Conservation (phyloP, 192 early-diverging fungal genomes). For the Helicostylum pulchrum region DNA sequence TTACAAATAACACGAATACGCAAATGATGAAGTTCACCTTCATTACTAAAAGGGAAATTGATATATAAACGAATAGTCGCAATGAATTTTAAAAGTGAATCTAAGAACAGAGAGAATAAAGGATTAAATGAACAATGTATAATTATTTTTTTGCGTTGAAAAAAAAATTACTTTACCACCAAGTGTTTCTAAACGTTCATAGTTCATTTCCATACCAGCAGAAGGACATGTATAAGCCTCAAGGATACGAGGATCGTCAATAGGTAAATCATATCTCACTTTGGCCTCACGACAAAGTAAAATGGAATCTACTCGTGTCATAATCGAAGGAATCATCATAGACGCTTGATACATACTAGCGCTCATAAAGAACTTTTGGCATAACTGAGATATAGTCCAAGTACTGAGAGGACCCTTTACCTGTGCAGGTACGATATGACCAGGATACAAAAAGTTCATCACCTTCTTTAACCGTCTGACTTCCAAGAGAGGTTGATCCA, state of each 20-base stretch:
- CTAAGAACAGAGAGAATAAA: background rate
- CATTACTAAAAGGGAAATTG: slow-evolving; percentile 66
- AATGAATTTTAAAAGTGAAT: slow-evolving; percentile 83
- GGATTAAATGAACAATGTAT: background rate
- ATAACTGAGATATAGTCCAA: slow-evolving; percentile 40
- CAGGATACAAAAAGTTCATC: slow-evolving; percentile 44
- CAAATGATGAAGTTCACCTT: slow-evolving; percentile 73
- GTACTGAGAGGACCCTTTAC: slow-evolving; percentile 26
- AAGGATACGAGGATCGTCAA: slow-evolving; percentile 45
- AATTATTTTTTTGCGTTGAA: background rate
- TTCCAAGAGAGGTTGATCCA: slow-evolving; percentile 38
- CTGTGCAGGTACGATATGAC: slow-evolving; percentile 16
- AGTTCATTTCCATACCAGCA: slow-evolving; percentile 64
- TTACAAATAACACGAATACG: slow-evolving; percentile 79
- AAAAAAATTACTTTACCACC: slow-evolving; percentile 53
- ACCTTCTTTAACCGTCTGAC: slow-evolving; percentile 39
- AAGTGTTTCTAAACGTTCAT: slow-evolving; percentile 86
- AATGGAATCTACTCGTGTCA: slow-evolving; percentile 56
- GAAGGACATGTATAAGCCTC: slow-evolving; percentile 74
- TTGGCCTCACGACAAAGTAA: slow-evolving; percentile 49
- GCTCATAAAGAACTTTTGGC: slow-evolving; percentile 29
- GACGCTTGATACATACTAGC: slow-evolving; percentile 43
- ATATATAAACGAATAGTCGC: slow-evolving; percentile 74
- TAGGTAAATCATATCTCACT: slow-evolving; percentile 35
- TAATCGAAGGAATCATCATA: slow-evolving; percentile 59